phyloP scores from a whole-genome alignment of 1,284 basidiomycete species.

The Polyporus tsugae region DNA sequence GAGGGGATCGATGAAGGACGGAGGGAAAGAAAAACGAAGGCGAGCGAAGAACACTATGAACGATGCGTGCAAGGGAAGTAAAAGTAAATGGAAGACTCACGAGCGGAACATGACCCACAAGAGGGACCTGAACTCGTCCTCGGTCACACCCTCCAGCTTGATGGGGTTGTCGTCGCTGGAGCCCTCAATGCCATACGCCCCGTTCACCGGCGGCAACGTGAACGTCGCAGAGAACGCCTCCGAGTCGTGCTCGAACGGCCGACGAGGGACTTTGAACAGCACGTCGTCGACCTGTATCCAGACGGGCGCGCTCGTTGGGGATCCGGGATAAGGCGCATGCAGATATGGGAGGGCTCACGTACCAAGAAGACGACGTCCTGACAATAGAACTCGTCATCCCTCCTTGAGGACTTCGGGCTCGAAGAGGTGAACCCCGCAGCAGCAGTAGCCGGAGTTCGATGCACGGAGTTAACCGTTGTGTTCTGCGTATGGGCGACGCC shows the following conservation, averaged over 20 bases:
- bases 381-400: constrained; percentile 22
- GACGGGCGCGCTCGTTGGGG: neutral
- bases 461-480: too few relatives aligned
- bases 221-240: constrained; percentile 21
- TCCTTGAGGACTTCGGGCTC: constrained; percentile 1
- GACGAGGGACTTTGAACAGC: constrained; percentile 23
- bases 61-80: neutral
- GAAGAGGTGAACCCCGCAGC: neutral
- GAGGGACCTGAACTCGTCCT: constrained; percentile 17
- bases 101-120: constrained; percentile 20
- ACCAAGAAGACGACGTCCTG: constrained; percentile 19
- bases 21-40: neutral
- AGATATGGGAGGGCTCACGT: neutral
- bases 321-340: neutral
- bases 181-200: constrained; percentile 8
- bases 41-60: neutral
- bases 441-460: neutral
- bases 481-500: neutral
- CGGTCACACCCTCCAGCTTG: constrained; percentile 4
- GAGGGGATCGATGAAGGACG: neutral
- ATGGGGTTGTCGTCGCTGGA: constrained; percentile 19
- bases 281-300: constrained; percentile 4
- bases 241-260: constrained; percentile 26
- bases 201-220: constrained; percentile 8
- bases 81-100: constrained; percentile 9